phyloP scores from a whole-genome alignment of 163 green algal genomes.

The Scenedesmus sp. region DNA sequence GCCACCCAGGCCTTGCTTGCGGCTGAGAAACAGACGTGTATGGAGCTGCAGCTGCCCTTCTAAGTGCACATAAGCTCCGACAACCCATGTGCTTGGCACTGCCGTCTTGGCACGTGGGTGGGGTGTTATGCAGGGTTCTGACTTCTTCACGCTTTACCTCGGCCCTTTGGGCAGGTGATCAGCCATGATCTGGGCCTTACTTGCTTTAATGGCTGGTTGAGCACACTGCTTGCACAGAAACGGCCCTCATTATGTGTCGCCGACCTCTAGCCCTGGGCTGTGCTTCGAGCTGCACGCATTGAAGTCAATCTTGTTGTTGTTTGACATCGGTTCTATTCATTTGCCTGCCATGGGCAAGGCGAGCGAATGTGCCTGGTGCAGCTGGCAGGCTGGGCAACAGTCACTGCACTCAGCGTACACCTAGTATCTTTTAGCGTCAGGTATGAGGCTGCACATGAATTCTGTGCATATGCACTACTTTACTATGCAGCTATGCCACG shows the following conservation, averaged over 20 bases:
- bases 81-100: slow-evolving; percentile 3
- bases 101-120: slow-evolving; percentile 1
- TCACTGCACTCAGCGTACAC: too few species aligned
- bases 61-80: not conserved
- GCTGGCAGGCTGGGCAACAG: too few species aligned
- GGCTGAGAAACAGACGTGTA: not conserved
- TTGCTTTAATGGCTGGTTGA: not conserved
- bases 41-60: slow-evolving; percentile 18
- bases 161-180: not conserved
- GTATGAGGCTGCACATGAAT: too few species aligned
- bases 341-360: too few species aligned
- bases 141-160: not conserved
- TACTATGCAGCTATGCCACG: too few species aligned
- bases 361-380: too few species aligned
- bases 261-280: not conserved
- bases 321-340: not conserved
- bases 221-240: not conserved
- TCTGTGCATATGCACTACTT: too few species aligned
- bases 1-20: not conserved
- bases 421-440: too few species aligned
- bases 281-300: not conserved
- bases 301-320: not conserved
- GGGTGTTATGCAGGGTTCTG: slow-evolving; percentile 12
- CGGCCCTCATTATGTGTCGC: not conserved
- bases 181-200: not conserved